Base-by-base conservation (phyloP, 352 stramenopile species). In the Pythium brassicae region DNA sequence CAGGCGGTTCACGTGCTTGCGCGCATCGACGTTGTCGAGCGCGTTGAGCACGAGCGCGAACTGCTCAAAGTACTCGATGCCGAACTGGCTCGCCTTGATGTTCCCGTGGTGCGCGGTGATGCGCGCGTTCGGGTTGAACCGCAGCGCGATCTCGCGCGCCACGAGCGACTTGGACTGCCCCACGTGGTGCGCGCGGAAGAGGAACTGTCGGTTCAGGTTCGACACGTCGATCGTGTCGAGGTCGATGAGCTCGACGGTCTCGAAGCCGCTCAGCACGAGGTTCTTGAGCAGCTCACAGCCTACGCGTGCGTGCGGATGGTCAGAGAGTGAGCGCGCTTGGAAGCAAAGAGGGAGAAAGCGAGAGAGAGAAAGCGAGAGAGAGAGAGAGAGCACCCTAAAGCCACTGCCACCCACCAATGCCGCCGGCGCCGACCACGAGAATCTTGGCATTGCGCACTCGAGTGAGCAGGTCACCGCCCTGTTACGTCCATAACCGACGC, bases 191-290 rank as follows among this genome's bases (percentile, higher is more conserved):
- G 76, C 92, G 17, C 97, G 88, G 75, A 99, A 99, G 9, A 99
- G 78, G 59, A 99, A 99, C 76, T 99, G 98, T 17, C 98, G 89
- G 78, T 99, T 99, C 52, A 99, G 74, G 75, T 99, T 99, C 22
- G 96, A 99, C 57, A 99, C 96, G 75, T 99, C 97, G 68, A 99
- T 99, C 27, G 96, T 99, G 74, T 99, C 98, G 40, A 99, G 69
- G 70, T 99, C 98, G 57, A 99, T 97, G 11, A 98, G 65, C 45
- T 91, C 71, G 65, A 97, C 90, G 60, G 92, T 57, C 27, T 77
- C 71, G 72, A 99, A 99, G 23, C 97, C 97, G 43, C 78, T 96
- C 4, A 99, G 76, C 43, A 98, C 96, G 35, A 99, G 76, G 73
- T 99, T 99, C 78, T 99, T 99, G 23, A 99, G 77, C 48, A 99